Percentiles rank a stretch among this genome's conserved stretches.
These are phyloP conservation scores for Neolentinus lepideus DNA, from an alignment of 1,284 basidiomycete species.

Conservation along the genomic window DNA sequence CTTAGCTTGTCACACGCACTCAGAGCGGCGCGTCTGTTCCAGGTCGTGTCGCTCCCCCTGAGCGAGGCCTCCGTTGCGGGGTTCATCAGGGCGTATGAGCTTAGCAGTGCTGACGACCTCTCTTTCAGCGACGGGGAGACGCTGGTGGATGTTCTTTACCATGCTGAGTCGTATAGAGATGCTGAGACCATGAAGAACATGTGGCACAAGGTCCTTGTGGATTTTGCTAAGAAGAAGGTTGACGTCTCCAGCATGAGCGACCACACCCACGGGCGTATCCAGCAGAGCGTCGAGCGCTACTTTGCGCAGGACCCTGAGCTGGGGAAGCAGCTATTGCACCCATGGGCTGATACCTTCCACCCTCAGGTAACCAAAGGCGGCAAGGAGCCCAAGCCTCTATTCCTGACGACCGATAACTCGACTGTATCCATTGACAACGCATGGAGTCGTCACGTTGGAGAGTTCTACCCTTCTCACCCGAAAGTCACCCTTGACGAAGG, in stretches of 20 bases:
- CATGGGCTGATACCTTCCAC: too few relatives aligned
- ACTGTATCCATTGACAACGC: conserved; percentile 14
- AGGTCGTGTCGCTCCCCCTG: not conserved
- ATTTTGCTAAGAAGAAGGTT: not conserved
- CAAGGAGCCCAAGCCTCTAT: too few relatives aligned
- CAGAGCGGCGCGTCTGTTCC: not conserved
- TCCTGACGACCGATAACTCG: not conserved
- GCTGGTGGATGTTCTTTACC: conserved; percentile 18
- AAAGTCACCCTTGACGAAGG: conserved; percentile 21
- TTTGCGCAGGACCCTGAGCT: too few relatives aligned
- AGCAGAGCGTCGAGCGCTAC: not conserved
- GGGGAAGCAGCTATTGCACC: too few relatives aligned
- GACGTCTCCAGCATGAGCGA: not conserved
- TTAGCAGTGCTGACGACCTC: conserved; percentile 15
- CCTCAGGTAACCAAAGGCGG: too few relatives aligned
- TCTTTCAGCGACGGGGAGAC: conserved; percentile 21
- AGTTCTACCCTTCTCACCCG: conserved; percentile 27
- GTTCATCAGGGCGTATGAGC: conserved; percentile 21
- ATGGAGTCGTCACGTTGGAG: conserved; percentile 33
- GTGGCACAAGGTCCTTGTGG: not conserved
- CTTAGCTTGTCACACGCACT: not conserved
- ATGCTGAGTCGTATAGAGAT: not conserved
- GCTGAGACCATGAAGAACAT: not conserved
- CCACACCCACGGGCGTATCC: not conserved
- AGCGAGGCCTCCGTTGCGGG: not conserved